Percentiles rank a stretch among this genome's conserved stretches.
Conservation (phyloP, 2,329 filamentous ascomycete species). For the Cordyceps fumosorosea region DNA sequence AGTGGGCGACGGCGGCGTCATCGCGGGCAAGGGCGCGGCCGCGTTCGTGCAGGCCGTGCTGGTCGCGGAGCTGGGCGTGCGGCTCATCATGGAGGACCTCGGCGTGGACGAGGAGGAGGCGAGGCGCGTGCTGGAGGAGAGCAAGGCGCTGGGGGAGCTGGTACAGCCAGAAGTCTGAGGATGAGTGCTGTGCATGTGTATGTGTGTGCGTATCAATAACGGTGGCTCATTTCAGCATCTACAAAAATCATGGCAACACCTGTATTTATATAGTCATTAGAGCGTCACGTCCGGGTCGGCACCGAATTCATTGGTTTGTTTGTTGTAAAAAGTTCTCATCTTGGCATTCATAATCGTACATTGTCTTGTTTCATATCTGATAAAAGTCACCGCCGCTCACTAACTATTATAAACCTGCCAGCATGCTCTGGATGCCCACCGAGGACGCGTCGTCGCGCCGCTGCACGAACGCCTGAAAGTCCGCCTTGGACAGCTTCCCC, state of each 20-base stretch:
- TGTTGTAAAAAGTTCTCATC: not conserved
- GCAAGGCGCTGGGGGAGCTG: slow-evolving; percentile 59
- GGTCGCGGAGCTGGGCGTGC: slow-evolving; percentile 61
- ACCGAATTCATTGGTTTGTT: not conserved
- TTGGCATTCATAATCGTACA: slow-evolving; percentile 18
- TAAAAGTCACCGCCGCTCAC: not conserved
- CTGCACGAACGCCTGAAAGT: slow-evolving; percentile 78
- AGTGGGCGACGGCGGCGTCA: slow-evolving; percentile 53
- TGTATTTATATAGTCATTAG: not conserved
- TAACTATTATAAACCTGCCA: slow-evolving; percentile 55
- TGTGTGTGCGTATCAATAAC: too few relatives aligned
- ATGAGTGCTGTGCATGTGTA: not conserved
- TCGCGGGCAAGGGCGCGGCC: slow-evolving; percentile 59
- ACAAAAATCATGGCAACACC: not conserved
- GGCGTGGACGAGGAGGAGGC: slow-evolving; percentile 35
- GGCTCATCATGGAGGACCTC: slow-evolving; percentile 53
- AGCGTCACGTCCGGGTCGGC: not conserved
- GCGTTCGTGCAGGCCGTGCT: slow-evolving; percentile 68
- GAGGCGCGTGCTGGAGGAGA: too few relatives aligned
- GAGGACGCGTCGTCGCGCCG: slow-evolving; percentile 77
- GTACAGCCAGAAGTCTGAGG: slow-evolving; percentile 31
- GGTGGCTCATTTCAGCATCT: not conserved
- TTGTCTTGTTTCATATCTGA: not conserved
- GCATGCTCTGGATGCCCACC: slow-evolving; percentile 74
- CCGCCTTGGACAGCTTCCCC: slow-evolving; percentile 56